Evolutionary conservation across 2,329 filamentous ascomycete species (phyloP), one percentile per base, ranked within the genome.

Genomic region (Colletotrichum karsti): DNA sequence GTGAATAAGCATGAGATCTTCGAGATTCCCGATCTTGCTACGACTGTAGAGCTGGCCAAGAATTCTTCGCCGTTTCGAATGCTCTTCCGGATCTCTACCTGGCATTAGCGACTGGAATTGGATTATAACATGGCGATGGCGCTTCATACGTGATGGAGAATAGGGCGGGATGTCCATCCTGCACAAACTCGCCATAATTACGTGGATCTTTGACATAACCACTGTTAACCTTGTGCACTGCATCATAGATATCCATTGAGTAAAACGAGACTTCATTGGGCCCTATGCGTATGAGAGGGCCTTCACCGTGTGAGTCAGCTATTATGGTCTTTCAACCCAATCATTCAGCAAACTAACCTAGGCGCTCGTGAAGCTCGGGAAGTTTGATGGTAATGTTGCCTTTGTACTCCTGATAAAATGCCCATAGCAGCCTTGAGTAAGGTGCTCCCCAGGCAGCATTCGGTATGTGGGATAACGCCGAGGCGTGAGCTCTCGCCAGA

Each of bases 1-100:
- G 13, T 76, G 72, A 28, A 71, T 59, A 2, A 70, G 12, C 60
- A 77, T 76, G 1, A 76, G 61, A 0, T 60, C 63, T 60, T 76
- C 74, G 1, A 76, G 48, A 12, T 73, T 71, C 0, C 65, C 50
- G 7, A 77, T 72, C 30, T 76, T 77, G 8, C 69, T 75, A 20
- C 73, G 62, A 20, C 71, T 76, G 50, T 74, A 77, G 0, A 77
- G 30, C 24, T 75, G 75, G 1, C 73, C 74, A 70, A 77, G 75
- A 3, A 77, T 67, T 13, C 75, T 73, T 50, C 75, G 70, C 9
- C 75, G 61, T 41, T 75, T 74, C 3, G 74, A 55, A 59, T 77
- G 75, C 7, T 76, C 74, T 12, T 68, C 63, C 2, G 72, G 72
- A 18, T 76, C 69, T 26, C 73, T 73, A 8, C 22, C 2, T 9